phyloP scores from a whole-genome alignment of 768 basidiomycete species.

The Suillus clintonianus region DNA sequence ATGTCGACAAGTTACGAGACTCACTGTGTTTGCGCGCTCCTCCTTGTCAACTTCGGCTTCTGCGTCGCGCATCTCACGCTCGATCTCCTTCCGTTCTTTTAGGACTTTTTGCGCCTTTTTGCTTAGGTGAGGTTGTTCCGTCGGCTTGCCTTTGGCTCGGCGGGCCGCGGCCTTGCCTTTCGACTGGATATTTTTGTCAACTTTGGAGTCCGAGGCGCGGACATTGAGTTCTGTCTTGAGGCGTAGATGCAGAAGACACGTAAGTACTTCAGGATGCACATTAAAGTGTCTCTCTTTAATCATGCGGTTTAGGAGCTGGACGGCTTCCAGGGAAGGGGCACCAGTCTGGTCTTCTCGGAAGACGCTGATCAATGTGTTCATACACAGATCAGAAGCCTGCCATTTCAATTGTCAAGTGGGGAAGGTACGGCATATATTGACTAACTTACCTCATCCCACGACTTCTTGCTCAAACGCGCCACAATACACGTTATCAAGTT shows the following conservation, averaged over 20 bases:
- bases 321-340: constrained; percentile 79
- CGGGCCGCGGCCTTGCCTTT: constrained; percentile 47
- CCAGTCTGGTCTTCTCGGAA: constrained; percentile 85
- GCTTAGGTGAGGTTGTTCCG: constrained; percentile 75
- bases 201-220: constrained; percentile 71
- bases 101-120: constrained; percentile 87
- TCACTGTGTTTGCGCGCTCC: constrained; percentile 78
- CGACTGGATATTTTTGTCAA: constrained; percentile 52
- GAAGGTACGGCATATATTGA: constrained; percentile 11
- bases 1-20: constrained; percentile 31
- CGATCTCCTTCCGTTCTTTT: constrained; percentile 88
- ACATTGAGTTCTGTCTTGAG: constrained; percentile 84
- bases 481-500: constrained; percentile 92
- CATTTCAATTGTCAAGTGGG: constrained; percentile 12
- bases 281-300: constrained; percentile 91
- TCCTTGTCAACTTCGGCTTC: constrained; percentile 93
- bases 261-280: constrained; percentile 86
- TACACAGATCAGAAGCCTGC: constrained; percentile 85
- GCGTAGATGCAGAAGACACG: constrained; percentile 82
- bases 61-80: constrained; percentile 91
- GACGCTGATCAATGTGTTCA: constrained; percentile 77
- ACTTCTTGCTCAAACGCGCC: constrained; percentile 76
- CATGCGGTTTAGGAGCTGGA: constrained; percentile 92
- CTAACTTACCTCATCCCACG: constrained; percentile 82
- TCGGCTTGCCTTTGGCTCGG: constrained; percentile 57